Evolutionary conservation across 108 stramenopile species (phyloP), one percentile per base, ranked within the genome.

Genomic region (Fistulifera solaris): DNA sequence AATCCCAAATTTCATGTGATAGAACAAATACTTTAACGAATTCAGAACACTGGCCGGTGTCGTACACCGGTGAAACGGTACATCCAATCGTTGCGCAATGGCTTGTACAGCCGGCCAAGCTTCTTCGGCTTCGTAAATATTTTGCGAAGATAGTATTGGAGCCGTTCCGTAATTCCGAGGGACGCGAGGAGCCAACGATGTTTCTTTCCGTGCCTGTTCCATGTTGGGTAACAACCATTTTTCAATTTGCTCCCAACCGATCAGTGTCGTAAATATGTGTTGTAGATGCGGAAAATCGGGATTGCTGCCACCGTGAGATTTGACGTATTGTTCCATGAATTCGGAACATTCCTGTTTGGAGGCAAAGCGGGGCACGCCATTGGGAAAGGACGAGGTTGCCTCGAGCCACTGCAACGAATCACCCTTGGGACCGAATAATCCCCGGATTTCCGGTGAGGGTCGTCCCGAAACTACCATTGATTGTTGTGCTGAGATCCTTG

Each of bases 1-100:
- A 44, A 99, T 97, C 22, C 98, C 98, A 64, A 96, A 98, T 58
- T 95, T 96, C 98, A 98, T 98, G 74, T 99, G 98, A 74, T 85
- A 72, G 58, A 96, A 99, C 23, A 97, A 81, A 72, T 99, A 99
- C 54, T 81, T 80, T 48, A 98, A 78, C 0, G 95, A 94, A 69
- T 89, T 93, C 22, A 73, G 54, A 1, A 84, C 84, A 2, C 74
- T 76, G 21, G 38, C 63, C 10, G 87, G 83, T 22, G 82, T 93
- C 21, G 78, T 89, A 39, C 80, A 84, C 44, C 73, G 67, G 63
- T 93, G 91, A 68, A 93, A 78, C 27, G 91, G 87, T 8, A 83
- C 71, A 49, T 93, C 71, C 12, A 93, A 69, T 6, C 91, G 83
- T 71, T 80, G 83, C 35, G 81, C 76, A 44, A 88, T 77, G 40